These are phyloP conservation scores for Hypholoma sublateritium DNA, from an alignment of 768 basidiomycete species.

Conservation along the genomic window DNA sequence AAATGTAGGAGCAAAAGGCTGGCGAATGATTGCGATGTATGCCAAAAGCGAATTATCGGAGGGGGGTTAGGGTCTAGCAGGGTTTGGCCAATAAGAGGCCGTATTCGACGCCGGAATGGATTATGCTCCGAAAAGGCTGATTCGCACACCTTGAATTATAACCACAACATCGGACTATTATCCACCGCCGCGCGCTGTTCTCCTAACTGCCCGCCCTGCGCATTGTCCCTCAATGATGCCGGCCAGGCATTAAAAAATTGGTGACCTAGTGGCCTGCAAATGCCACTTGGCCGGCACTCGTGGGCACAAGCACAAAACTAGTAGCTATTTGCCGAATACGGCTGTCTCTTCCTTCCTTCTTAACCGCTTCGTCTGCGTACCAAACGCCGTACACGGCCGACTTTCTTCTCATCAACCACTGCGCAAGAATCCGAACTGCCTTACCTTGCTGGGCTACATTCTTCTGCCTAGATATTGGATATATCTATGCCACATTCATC, in stretches of 20 bases:
- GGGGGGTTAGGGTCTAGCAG: too few species aligned
- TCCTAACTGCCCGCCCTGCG: not conserved
- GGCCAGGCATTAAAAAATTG: not conserved
- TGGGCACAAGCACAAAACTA: conserved; percentile 14
- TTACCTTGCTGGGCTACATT: not conserved
- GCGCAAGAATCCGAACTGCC: not conserved
- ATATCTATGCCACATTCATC: not conserved
- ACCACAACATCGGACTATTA: conserved; percentile 2
- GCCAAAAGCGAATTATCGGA: too few species aligned
- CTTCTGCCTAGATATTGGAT: not conserved
- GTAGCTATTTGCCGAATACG: conserved; percentile 13
- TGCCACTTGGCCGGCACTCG: conserved; percentile 7
- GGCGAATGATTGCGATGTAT: too few species aligned
- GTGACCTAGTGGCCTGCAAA: not conserved
- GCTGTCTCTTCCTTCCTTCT: conserved; percentile 19
- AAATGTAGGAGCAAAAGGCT: too few species aligned
- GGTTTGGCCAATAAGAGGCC: not conserved
- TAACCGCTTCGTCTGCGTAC: not conserved
- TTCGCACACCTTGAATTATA: not conserved
- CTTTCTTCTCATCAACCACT: not conserved
- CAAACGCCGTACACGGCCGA: not conserved
- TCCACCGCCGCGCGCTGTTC: not conserved
- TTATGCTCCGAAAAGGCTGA: not conserved
- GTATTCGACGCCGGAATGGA: not conserved
- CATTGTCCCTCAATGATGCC: not conserved